Base-by-base conservation (phyloP, 768 basidiomycete species). In the Boletus barrowsii region DNA sequence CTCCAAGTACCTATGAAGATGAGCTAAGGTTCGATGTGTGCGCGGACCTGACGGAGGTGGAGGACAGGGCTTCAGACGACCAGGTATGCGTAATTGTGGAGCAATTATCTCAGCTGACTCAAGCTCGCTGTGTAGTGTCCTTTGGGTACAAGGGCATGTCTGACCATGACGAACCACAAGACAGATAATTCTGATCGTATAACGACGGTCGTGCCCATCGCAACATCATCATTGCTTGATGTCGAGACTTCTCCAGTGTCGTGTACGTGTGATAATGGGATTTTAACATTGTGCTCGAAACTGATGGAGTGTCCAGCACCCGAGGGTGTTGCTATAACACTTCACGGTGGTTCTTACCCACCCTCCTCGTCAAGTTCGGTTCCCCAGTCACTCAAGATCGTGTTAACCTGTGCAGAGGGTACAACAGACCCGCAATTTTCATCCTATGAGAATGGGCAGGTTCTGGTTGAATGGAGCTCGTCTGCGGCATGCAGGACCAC, bases 141-240 rank as follows among this genome's bases (percentile, higher is more conserved):
- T 18, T 50, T 66, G 20, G 87, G 83, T 22, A 88, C 89, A 45
- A 77, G 85, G 62, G 88, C 83, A 46, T 95, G 93, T 71, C 73
- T 92, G 30, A 86, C 82, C 5, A 81, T 79, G 61, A 79, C 76
- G 33, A 91, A 92, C 62, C 61, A 73, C 60, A 90, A 88, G 69
- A 59, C 66, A 2, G 77, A 73, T 20, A 68, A 75, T 39, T 51
- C 73, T 3, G 86, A 89, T 58, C 79, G 89, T 47, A 70, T 94
- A 62, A 74, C 83, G 26, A 75, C 83, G 30, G 88, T 92, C n/a
- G 82, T 94, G 51, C 84, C 90, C n/a, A 62, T 93, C 30, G 88
- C 84, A 10, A 74, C 77, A 56, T 68, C 68, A 0, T 61, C 67
- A 11, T 55, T 51, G 36, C 65, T 72, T 26, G 49, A 64, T 10